These are phyloP conservation scores for Yamadazyma sp. DNA, from an alignment of 805 yeast genomes.

Conservation along the genomic window DNA sequence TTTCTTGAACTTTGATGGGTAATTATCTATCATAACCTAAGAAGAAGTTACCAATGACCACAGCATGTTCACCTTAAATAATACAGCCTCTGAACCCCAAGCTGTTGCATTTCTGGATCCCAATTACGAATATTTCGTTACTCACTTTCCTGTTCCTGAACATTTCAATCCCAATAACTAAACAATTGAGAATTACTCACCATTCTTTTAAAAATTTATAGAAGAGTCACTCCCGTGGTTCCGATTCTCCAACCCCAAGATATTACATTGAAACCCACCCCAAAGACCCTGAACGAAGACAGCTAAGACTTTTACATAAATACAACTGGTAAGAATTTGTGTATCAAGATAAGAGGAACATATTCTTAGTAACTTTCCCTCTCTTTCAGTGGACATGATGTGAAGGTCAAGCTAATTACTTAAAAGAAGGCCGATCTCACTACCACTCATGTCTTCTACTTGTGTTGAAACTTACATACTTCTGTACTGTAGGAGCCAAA, in stretches of 20 bases:
- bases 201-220: conserved; percentile 1
- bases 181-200: neutral
- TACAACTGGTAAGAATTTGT: neutral
- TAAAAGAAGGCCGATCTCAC: conserved; percentile 27
- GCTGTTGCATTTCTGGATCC: neutral
- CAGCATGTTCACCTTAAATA: neutral
- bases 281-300: conserved; percentile 1
- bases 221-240: neutral
- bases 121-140: neutral
- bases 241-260: conserved; percentile 1
- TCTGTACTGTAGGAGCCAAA: conserved; percentile 20
- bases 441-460: conserved; percentile 30
- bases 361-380: conserved; percentile 11
- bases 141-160: neutral
- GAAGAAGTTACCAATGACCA: neutral
- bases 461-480: conserved; percentile 36
- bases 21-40: neutral
- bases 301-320: conserved; percentile 13
- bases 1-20: neutral
- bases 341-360: conserved; percentile 4
- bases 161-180: conserved; percentile 1
- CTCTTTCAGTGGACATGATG: conserved; percentile 4
- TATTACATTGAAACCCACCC: neutral
- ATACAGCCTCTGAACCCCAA: conserved; percentile 3
- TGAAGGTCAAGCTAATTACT: neutral